Conservation (phyloP, 768 basidiomycete genomes). For the Calocera cornea region DNA sequence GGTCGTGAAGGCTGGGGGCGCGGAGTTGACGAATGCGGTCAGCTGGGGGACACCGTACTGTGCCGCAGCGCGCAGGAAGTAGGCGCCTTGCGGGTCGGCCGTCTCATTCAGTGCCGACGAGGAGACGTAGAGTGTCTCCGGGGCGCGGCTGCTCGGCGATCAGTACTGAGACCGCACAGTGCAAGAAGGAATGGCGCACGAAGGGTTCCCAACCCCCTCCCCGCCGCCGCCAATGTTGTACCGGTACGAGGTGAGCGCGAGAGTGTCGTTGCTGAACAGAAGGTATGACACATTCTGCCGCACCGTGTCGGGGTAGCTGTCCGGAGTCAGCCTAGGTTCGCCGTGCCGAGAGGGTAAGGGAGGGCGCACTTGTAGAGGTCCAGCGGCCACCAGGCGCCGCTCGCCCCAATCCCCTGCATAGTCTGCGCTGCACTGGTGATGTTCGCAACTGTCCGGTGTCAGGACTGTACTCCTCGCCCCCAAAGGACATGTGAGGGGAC, state of each 20-base stretch:
- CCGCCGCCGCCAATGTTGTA: constrained; percentile 35
- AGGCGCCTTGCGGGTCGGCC: constrained; percentile 30
- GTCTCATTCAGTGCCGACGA: constrained; percentile 31
- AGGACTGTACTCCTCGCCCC: too few relatives aligned
- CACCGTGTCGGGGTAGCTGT: constrained; percentile 25
- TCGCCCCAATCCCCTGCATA: constrained; percentile 32
- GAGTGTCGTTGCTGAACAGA: constrained; percentile 28
- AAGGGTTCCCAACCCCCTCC: constrained; percentile 29
- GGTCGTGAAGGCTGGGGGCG: constrained; percentile 19
- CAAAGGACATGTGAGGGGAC: neutral
- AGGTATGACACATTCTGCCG: constrained; percentile 31
- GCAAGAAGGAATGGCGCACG: neutral
- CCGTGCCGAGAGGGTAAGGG: neutral
- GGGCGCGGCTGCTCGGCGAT: neutral
- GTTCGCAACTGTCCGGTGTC: neutral
- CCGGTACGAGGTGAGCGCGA: constrained; percentile 32
- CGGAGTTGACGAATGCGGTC: constrained; percentile 34
- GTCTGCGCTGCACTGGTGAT: constrained; percentile 19
- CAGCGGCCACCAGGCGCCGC: constrained; percentile 37
- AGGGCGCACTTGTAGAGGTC: constrained; percentile 26
- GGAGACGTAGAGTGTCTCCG: constrained; percentile 14
- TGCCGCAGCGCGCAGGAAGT: constrained; percentile 31
- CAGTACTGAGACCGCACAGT: neutral
- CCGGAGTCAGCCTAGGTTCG: neutral
- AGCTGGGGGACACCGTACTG: constrained; percentile 26